Evolutionary conservation across 176 grass and related monocot species (phyloP).

Genomic region (Juncus inflexus): DNA sequence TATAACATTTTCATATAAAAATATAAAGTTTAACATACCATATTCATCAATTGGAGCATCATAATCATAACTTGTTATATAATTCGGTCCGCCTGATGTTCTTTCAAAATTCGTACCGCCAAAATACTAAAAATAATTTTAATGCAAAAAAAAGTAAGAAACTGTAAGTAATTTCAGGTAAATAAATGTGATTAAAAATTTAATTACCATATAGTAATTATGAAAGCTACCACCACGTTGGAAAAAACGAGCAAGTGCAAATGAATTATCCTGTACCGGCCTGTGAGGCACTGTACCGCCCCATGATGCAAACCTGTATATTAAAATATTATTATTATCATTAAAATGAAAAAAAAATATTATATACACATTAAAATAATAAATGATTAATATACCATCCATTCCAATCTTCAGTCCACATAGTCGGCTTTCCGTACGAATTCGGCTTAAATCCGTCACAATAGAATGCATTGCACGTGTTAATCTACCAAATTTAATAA

Average conservation of each 20-base stretch:
- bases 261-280: constrained; percentile 77
- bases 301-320: constrained; percentile 72
- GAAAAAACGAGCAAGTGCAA: constrained; percentile 96
- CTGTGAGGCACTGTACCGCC: constrained; percentile 75
- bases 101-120: constrained; percentile 97
- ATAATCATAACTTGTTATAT: constrained; percentile 97
- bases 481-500: constrained; percentile 46
- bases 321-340: not conserved
- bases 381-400: constrained; percentile 62
- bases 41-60: constrained; percentile 95
- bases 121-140: constrained; percentile 59
- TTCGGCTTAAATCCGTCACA: constrained; percentile 91
- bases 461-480: constrained; percentile 96
- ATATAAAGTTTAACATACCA: constrained; percentile 43
- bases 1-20: constrained; percentile 17
- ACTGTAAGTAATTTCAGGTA: constrained; percentile 12
- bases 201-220: constrained; percentile 95
- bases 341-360: constrained; percentile 9
- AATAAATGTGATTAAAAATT: constrained; percentile 9
- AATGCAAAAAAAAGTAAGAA: constrained; percentile 20
- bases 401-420: constrained; percentile 98
- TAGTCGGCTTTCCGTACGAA: constrained; percentile 57
- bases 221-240: constrained; percentile 90
- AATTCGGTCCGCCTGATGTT: constrained; percentile 86
- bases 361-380: constrained; percentile 19